phyloP scores from a whole-genome alignment of 192 early-diverging fungal genomes.

The Mortierella alpina region DNA sequence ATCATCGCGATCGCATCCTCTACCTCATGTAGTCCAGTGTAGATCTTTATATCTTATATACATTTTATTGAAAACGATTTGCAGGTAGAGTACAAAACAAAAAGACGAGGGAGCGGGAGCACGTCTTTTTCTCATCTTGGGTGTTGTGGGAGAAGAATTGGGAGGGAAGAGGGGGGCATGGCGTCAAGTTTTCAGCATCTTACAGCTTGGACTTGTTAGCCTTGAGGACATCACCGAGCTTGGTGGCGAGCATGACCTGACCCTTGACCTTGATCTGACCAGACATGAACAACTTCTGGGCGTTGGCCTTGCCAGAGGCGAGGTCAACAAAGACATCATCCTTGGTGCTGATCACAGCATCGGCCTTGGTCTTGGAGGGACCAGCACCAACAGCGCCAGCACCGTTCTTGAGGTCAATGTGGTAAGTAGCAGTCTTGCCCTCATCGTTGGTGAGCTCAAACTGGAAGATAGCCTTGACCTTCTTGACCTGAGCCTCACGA shows the following conservation, averaged over 20 bases:
- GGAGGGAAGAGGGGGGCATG: background rate
- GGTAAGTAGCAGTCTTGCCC: constrained; percentile 77
- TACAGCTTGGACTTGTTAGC: constrained; percentile 72
- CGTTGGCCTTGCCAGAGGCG: constrained; percentile 81
- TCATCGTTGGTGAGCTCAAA: constrained; percentile 80
- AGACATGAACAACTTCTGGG: constrained; percentile 89
- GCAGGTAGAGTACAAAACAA: constrained; percentile 37
- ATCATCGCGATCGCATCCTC: too few relatives aligned
- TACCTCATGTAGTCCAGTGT: too few relatives aligned
- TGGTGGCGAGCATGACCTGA: constrained; percentile 75
- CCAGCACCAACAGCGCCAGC: constrained; percentile 73
- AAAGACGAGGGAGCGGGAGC: constrained; percentile 2
- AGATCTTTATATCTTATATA: background rate
- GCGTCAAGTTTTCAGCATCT: constrained; percentile 1
- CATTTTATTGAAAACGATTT: constrained; percentile 18
- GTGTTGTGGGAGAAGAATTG: background rate
- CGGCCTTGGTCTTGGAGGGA: constrained; percentile 69
- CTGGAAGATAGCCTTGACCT: constrained; percentile 84
- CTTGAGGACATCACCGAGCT: constrained; percentile 72
- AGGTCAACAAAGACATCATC: constrained; percentile 87
- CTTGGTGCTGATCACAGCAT: constrained; percentile 74
- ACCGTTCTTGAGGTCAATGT: constrained; percentile 85
- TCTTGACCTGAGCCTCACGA: constrained; percentile 70
- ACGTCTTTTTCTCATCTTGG: too few relatives aligned
- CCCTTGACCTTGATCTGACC: constrained; percentile 88